These are phyloP conservation scores for Starmerella stellata DNA, from an alignment of 805 yeast species.

Conservation along the genomic window DNA sequence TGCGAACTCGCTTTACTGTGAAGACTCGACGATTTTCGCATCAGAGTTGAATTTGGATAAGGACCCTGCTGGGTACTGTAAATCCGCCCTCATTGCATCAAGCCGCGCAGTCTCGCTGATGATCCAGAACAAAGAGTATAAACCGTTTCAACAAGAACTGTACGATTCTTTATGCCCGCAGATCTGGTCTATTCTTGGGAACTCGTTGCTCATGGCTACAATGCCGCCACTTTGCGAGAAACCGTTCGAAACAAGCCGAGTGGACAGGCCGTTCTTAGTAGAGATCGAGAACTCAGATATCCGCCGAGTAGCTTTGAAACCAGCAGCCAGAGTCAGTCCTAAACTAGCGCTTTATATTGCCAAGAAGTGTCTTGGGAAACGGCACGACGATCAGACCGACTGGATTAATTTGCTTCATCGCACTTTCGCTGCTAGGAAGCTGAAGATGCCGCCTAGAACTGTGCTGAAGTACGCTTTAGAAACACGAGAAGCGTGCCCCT, in stretches of 20 bases:
- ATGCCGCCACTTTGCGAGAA: conserved; percentile 6
- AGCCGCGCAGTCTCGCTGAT: conserved; percentile 22
- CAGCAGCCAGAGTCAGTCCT: not conserved
- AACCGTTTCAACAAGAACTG: conserved; percentile 1
- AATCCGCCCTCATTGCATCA: conserved; percentile 8
- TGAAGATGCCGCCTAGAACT: not conserved
- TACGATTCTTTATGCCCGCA: not conserved
- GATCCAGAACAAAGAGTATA: conserved; percentile 27
- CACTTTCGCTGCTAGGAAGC: conserved; percentile 3
- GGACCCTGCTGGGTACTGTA: conserved; percentile 9
- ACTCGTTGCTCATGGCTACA: conserved; percentile 5
- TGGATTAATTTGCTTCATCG: conserved; percentile 6
- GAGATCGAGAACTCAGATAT: conserved; percentile 1
- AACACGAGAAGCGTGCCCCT: conserved; percentile 1
- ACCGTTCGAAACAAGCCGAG: not conserved
- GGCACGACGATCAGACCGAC: conserved; percentile 3
- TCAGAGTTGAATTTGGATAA: conserved; percentile 4
- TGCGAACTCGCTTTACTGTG: conserved; percentile 59
- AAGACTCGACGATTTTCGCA: conserved; percentile 44
- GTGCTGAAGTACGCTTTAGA: conserved; percentile 2
- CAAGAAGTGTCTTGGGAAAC: conserved; percentile 2
- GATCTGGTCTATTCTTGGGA: conserved; percentile 4
- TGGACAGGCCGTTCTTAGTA: conserved; percentile 7
- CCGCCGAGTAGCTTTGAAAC: conserved; percentile 5
- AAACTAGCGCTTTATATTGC: conserved; percentile 3